Conservation (phyloP, 768 basidiomycete genomes). For the Tremella mesenterica region DNA sequence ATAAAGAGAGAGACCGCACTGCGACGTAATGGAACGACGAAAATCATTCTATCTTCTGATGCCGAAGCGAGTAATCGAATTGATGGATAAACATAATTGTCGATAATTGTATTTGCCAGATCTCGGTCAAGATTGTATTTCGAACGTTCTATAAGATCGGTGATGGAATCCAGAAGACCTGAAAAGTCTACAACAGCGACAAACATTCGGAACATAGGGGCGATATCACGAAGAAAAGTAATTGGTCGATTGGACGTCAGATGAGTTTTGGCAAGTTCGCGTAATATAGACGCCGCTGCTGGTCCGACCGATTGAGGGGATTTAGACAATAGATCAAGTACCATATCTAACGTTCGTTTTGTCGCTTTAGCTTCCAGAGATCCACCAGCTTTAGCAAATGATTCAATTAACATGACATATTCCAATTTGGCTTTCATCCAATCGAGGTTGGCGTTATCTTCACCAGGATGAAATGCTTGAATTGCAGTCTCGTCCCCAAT, state of each 20-base stretch:
- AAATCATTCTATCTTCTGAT: conserved; percentile 15
- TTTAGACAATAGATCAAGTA: conserved; percentile 20
- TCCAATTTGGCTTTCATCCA: conserved; percentile 23
- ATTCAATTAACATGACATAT: conserved; percentile 29
- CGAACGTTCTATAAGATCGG: conserved; percentile 13
- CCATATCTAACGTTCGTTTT: conserved; percentile 23
- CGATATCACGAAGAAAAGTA: conserved; percentile 20
- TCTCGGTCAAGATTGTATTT: conserved; percentile 10
- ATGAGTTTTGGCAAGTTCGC: conserved; percentile 20
- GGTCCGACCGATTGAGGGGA: conserved; percentile 11
- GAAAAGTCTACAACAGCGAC: conserved; percentile 32
- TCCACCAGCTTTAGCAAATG: conserved; percentile 26
- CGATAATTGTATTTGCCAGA: conserved; percentile 16
- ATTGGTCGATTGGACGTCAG: conserved; percentile 13
- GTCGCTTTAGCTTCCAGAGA: conserved; percentile 12
- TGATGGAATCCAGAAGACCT: conserved; percentile 23
- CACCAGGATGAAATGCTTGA: conserved; percentile 16
- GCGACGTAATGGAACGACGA: conserved; percentile 13
- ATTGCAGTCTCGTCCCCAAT: conserved; percentile 21
- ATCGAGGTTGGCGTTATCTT: conserved; percentile 7
- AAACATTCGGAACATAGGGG: conserved; percentile 22
- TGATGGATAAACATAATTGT: conserved; percentile 22
- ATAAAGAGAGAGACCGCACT: conserved; percentile 14
- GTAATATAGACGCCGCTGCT: conserved; percentile 14
- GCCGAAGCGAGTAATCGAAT: conserved; percentile 12